Evolutionary conservation across 2,329 filamentous ascomycete species (phyloP), one percentile per base, ranked within the genome.

Genomic region (Colletotrichum chlorophyti): DNA sequence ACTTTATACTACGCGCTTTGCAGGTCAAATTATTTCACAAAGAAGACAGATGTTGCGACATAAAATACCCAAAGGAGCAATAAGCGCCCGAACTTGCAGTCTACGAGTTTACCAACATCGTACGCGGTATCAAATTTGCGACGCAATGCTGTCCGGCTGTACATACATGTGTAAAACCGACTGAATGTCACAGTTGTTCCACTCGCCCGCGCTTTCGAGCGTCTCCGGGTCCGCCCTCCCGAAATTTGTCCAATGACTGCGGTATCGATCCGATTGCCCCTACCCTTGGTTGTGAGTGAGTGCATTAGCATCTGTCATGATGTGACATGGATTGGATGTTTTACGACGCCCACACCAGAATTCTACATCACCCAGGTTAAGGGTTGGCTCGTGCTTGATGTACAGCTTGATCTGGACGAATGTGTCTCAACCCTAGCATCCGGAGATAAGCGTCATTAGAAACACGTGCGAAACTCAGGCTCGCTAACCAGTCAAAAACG

Each of bases 271-370:
- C 67, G 8, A 71, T 64, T 1, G 57, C 68, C 70, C 74, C 43
- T 72, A 75, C 2, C 69, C 68, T 29, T 69, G 72, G 51, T 72
- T 73, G 53, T 72, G 70, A 7, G 68, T 65, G 46, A 72, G 54
- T 0, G 65, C 64, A 48, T 69, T 69, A 15, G 70, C 65, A 52
- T 70, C 71, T 67, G 64, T 69, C 31, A 73, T 61, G 14, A 74
- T 68, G 49, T 72, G n/a, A n/a, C n/a, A n/a, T n/a, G n/a, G n/a
- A n/a, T n/a, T n/a, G n/a, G n/a, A n/a, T n/a, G n/a, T n/a, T n/a
- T n/a, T n/a, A 72, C 8, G 72, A 53, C 5, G 65, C 72, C 66
- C 68, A 15, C 60, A 58, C 14, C 65, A 68, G 43, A 67, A 71
- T 1, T 63, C 64, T 2, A 61, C 43, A 27, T 65, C 66, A 10